Evolutionary conservation across 345 rosid genomes (phyloP).

Genomic region (Fremontodendron californicum): DNA sequence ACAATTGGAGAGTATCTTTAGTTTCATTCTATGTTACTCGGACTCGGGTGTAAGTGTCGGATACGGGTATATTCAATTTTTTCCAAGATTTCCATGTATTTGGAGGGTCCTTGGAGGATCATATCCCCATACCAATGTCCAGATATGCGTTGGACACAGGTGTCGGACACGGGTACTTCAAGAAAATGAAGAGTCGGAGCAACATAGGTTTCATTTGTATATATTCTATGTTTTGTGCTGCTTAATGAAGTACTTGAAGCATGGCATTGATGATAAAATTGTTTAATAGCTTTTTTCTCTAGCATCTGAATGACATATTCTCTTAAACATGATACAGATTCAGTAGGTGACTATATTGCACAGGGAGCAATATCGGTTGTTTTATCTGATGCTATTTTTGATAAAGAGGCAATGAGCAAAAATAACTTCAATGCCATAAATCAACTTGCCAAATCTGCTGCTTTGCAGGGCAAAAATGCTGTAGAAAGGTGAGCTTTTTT

Average conservation of each 20-base stretch:
- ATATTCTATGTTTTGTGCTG: neutral
- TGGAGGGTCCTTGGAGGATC: too few relatives aligned
- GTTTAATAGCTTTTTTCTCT: neutral
- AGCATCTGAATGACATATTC: neutral
- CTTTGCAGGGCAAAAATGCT: conserved; percentile 39
- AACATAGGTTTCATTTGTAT: neutral
- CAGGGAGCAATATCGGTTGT: conserved; percentile 55
- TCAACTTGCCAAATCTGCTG: conserved; percentile 37
- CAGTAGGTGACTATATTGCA: conserved; percentile 38
- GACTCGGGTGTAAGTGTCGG: too few relatives aligned
- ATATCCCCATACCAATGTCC: too few relatives aligned
- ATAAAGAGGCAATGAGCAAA: conserved; percentile 37
- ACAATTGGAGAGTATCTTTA: too few relatives aligned
- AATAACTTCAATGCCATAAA: conserved; percentile 30
- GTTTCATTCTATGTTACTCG: too few relatives aligned
- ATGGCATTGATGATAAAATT: neutral
- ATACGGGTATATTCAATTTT: too few relatives aligned
- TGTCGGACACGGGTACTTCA: too few relatives aligned
- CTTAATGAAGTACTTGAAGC: neutral
- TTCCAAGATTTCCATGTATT: too few relatives aligned
- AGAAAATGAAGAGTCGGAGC: too few relatives aligned
- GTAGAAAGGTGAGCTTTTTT: conserved; percentile 26
- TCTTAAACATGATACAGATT: conserved; percentile 34
- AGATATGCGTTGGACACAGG: too few relatives aligned
- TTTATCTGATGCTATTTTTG: conserved; percentile 51